Evolutionary conservation across 306 rosid species (phyloP), one percentile per base, ranked within the genome.

Genomic region (Prunus mume): DNA sequence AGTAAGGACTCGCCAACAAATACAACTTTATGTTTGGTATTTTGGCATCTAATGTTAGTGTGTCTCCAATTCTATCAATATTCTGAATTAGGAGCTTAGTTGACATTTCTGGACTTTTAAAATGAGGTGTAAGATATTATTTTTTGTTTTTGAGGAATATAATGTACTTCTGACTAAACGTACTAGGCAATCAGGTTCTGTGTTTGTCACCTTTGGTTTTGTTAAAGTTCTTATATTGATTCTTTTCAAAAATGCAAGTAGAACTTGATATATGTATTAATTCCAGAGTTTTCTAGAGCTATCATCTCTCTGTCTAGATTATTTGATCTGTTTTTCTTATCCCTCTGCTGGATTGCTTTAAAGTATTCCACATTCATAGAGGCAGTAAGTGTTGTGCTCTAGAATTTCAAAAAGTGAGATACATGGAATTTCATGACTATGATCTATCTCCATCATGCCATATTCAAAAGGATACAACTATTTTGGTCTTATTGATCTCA

Each of bases 91-190:
- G 13, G 17, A 38, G 50, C 9, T 19, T 9, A 10, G 52, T 38
- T 24, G 24, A 25, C 18, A 68, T 47, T 68, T 7, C 12, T 68
- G 5, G 13, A 47, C 58, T 46, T 27, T 25, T 13, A 68, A 24
- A 12, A 24, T 15, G 50, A 68, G 22, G 58, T 67, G 6, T 22
- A 22, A 30, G 34, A 58, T 58, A 10, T 24, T 12, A 24, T 4
- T 58, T 58, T 11, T 12, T 1, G 9, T 58, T 58, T 6, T 13
- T 24, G 65, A 11, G n/a, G 32, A 58, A 24, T 58, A 8, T 22
- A 22, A 22, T 58, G 32, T 24, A 88, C 91, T 51, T 89, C 86
- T 82, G 80, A 86, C 76, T 84, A 60, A 77, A 27, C 20, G 43
- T 30, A 0, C 67, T 28, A 13, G 67, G 67, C 41, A 5, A 27